Evolutionary conservation across 1,139 yeast species (phyloP), one percentile per base, ranked within the genome.

Genomic region (Yamadazyma triangularis): DNA sequence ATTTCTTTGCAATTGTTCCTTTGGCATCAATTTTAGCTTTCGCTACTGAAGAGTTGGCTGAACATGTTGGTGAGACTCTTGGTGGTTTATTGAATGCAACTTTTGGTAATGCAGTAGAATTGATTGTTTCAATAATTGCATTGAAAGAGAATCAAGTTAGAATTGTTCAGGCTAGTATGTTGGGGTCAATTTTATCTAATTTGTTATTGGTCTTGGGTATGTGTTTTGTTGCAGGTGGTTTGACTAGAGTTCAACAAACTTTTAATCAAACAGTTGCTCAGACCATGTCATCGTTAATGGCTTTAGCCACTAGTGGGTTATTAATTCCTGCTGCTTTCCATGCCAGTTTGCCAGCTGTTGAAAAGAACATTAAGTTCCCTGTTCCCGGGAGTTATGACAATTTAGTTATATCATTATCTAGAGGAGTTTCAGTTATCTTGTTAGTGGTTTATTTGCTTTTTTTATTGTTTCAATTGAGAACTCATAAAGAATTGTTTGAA

Each of bases 241-340:
- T 80, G 52, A 82, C 85, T 44, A 74, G 93, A 39, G 72, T 80
- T 26, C 94, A 85, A 55, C 98, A 91, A 58, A 73, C 73, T 4
- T 91, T 93, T 62, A 89, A 89, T 64, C 94, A 83, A 58, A 89
- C 97, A 0, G 96, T 89, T 8, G 98, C 98, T 6, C 97, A 91
- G 45, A 88, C 97, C 13, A 91, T 93, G 96, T 79, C 91, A 19
- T 86, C 96, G 3, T 70, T 91, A 44, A 76, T 91, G 79, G 95
- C 95, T 1, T 77, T 91, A 39, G 87, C 96, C 1, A 82, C 93
- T 27, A 82, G 91, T 22, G 88, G 96, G 2, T 69, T 91, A 45
- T 60, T 91, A 50, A 79, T 91, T 38, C 98, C 98, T 4, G 97
- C 98, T 4, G 96, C 97, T 0, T 91, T 89, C 74, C 88, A 85